Base-by-base conservation (phyloP, 2,329 filamentous ascomycete genomes). In the Xylariales sp. region DNA sequence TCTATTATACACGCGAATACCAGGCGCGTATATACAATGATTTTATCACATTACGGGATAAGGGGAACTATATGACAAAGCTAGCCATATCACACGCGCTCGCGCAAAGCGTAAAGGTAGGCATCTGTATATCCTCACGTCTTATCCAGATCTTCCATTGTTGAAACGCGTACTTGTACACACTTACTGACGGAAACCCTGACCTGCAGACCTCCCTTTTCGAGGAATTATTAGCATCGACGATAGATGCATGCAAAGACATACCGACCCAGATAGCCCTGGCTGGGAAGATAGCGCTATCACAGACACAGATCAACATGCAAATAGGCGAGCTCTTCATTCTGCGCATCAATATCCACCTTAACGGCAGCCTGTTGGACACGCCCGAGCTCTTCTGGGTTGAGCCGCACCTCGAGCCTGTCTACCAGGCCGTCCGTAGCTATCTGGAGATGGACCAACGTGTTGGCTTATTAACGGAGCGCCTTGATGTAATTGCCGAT, bases 21-120 rank as follows among this genome's bases (percentile, higher is more conserved):
- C 97, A 99, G 81, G 93, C 96, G 28, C 91, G 96, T 59, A 99
- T 99, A 80, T 99, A 99, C 86, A 99, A 99, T 81, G 96, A 99
- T 81, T 99, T 99, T 76, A 99, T 99, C 80, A 96, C 93, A 2
- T 82, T 99, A 68, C 87, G 94, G 56, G 95, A 98, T 75, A 97
- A 97, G 81, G 90, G 90, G 76, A 97, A 97, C 80, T 97, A 98
- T 83, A 98, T 98, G 96, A 97, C 92, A 73, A 98, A 98, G 82
- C 85, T 98, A 45, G 94, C 95, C 64, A 98, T 98, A 77, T 97
- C 93, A 16, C 96, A 99, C 82, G 96, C 96, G 2, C 84, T 99
- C 55, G 93, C 95, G 0, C 96, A 99, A 80, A 97, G 93, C 71
- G 96, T 98, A 77, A 98, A 99, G 87, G 90, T 91, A 79, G 7